phyloP scores from a whole-genome alignment of 2,329 filamentous ascomycete species.

The Didymella pomorum region DNA sequence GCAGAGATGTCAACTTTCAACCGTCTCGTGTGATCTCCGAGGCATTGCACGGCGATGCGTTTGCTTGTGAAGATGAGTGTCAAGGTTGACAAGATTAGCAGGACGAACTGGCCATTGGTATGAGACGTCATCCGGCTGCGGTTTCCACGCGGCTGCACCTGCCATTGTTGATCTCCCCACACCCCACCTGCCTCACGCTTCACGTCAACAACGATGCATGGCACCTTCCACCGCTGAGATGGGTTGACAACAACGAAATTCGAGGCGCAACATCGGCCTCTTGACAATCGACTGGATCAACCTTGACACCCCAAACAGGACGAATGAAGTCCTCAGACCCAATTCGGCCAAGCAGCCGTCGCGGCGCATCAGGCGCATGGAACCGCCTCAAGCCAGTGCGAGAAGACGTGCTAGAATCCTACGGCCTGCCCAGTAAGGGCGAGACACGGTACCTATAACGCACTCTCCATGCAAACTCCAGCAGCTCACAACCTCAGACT shows the following conservation, averaged over 20 bases:
- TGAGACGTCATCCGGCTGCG: conserved; percentile 14
- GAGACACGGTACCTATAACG: conserved; percentile 89
- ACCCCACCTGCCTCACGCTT: conserved; percentile 37
- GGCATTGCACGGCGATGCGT: neutral
- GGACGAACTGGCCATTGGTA: neutral
- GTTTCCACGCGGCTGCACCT: conserved; percentile 6
- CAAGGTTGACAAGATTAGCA: neutral
- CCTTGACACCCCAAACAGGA: too few species aligned
- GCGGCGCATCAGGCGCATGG: conserved; percentile 51
- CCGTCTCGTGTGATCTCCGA: neutral
- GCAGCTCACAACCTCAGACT: conserved; percentile 43
- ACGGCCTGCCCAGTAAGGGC: conserved; percentile 89
- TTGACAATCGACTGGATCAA: neutral
- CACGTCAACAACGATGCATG: conserved; percentile 27
- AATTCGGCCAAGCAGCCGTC: conserved; percentile 46
- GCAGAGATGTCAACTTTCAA: neutral
- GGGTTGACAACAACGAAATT: conserved; percentile 6
- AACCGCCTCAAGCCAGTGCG: conserved; percentile 72
- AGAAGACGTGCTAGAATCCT: conserved; percentile 78
- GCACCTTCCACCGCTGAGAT: conserved; percentile 19
- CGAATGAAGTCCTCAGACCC: conserved; percentile 45
- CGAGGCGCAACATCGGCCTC: conserved; percentile 9
- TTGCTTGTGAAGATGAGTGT: neutral
- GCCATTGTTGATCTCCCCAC: conserved; percentile 30
- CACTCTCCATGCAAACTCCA: too few species aligned